A percentile compares a stretch with the other conserved stretches of the same genome.
These are phyloP conservation scores for Xanthoconium stramineum DNA, from an alignment of 768 basidiomycete species.

Conservation along the genomic window DNA sequence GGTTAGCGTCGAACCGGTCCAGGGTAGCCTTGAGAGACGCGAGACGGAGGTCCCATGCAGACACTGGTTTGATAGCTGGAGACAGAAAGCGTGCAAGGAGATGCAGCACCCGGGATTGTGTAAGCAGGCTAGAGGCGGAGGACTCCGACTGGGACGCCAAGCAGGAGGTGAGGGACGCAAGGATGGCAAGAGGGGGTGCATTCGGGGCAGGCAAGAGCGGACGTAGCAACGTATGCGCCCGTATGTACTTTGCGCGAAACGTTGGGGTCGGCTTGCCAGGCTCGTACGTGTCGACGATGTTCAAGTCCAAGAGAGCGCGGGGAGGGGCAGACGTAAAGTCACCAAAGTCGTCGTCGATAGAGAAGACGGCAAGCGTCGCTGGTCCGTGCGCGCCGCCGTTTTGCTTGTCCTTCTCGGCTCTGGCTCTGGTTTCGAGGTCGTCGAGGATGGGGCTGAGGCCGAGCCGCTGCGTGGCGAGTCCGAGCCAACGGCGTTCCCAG, in stretches of 20 bases:
- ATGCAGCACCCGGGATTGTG: conserved; percentile 66
- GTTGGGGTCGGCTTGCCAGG: conserved; percentile 25
- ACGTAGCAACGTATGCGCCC: conserved; percentile 62
- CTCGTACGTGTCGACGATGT: conserved; percentile 14
- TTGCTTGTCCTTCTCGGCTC: conserved; percentile 33
- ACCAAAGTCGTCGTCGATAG: conserved; percentile 74
- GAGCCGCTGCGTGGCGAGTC: conserved; percentile 49
- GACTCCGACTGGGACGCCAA: conserved; percentile 39
- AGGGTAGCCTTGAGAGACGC: conserved; percentile 70
- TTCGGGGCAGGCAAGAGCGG: conserved; percentile 56
- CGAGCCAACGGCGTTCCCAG: conserved; percentile 75
- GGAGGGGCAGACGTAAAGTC: conserved; percentile 63
- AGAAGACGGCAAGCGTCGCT: conserved; percentile 53
- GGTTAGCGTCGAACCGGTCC: conserved; percentile 83
- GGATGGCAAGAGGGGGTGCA: conserved; percentile 62
- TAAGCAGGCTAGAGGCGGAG: conserved; percentile 38
- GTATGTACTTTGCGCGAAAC: conserved; percentile 59
- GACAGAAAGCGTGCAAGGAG: conserved; percentile 77
- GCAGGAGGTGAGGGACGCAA: conserved; percentile 47
- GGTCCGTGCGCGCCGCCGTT: conserved; percentile 44
- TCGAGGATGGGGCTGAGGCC: conserved; percentile 51
- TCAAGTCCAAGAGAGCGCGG: conserved; percentile 19
- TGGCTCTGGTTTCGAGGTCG: conserved; percentile 47
- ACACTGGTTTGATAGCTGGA: conserved; percentile 63
- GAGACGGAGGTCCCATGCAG: conserved; percentile 59